Percentiles rank a stretch among this genome's conserved stretches.
These are phyloP conservation scores for Schoenoplectus tabernaemontani DNA, from an alignment of 202 grass and related monocot species.

Conservation along the genomic window DNA sequence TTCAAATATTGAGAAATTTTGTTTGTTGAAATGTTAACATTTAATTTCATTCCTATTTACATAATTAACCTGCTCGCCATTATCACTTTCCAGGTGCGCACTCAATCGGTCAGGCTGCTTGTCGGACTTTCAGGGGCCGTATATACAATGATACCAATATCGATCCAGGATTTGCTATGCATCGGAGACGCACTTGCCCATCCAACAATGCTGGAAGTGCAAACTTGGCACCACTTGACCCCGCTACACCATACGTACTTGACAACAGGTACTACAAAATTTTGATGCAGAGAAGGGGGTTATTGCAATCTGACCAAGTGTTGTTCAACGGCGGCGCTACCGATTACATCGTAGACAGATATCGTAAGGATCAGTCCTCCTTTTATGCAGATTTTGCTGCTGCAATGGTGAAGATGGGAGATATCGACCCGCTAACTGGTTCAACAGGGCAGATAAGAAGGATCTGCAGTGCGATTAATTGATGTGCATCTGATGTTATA, in stretches of 20 bases:
- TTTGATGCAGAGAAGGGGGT: conserved; percentile 31
- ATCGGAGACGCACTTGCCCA: background rate
- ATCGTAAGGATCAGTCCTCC: no score
- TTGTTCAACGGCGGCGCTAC: conserved; percentile 38
- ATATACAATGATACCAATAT: conserved; percentile 26
- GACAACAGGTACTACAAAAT: conserved; percentile 47
- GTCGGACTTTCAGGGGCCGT: background rate
- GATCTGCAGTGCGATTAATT: no score
- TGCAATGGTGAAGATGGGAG: no score
- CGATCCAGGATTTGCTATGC: background rate
- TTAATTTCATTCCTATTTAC: no score
- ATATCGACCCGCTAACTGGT: no score
- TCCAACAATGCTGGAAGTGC: background rate
- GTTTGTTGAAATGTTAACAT: background rate
- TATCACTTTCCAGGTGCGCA: background rate
- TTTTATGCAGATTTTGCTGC: no score
- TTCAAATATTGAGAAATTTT: background rate
- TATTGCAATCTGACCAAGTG: no score
- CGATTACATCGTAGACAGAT: conserved; percentile 28
- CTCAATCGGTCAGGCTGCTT: conserved; percentile 15
- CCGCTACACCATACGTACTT: conserved; percentile 31
- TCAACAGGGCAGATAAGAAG: no score
- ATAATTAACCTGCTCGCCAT: background rate
- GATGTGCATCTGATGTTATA: no score
- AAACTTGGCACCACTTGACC: conserved; percentile 13